Conservation (phyloP, 768 basidiomycete genomes). For the Lactarius evosmus region DNA sequence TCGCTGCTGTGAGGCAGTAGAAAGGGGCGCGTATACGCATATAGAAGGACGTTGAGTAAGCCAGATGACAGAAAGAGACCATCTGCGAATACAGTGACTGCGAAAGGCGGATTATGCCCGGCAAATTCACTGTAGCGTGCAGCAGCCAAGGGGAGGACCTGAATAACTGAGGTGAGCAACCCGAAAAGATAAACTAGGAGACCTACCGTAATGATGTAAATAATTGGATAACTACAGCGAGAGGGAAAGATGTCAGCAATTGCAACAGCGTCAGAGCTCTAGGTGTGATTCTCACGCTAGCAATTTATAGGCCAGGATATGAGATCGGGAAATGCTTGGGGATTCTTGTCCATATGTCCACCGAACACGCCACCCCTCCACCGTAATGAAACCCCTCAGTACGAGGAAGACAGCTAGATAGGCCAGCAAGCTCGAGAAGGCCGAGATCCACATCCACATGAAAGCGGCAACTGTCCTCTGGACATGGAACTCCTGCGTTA, state of each 20-base stretch:
- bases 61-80: conserved; percentile 45
- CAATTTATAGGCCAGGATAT: conserved; percentile 43
- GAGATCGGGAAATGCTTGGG: conserved; percentile 16
- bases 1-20: no score
- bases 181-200: no score
- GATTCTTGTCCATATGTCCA: conserved; percentile 24
- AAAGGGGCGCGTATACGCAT: no score
- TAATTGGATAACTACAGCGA: conserved; percentile 45
- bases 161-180: no score
- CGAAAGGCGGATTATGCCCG: conserved; percentile 34
- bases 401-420: conserved; percentile 46
- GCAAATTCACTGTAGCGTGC: conserved; percentile 41
- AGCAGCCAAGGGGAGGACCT: no score
- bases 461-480: conserved; percentile 49
- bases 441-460: conserved; percentile 50
- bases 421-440: conserved; percentile 41
- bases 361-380: no score
- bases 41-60: conserved; percentile 43
- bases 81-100: conserved; percentile 40
- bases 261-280: neutral
- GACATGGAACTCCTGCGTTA: conserved; percentile 34
- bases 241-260: conserved; percentile 15
- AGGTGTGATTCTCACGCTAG: no score
- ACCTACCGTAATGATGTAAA: conserved; percentile 41
- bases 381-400: conserved; percentile 40